Base-by-base conservation (phyloP, 1,284 basidiomycete species). In the Trametes pubescens region DNA sequence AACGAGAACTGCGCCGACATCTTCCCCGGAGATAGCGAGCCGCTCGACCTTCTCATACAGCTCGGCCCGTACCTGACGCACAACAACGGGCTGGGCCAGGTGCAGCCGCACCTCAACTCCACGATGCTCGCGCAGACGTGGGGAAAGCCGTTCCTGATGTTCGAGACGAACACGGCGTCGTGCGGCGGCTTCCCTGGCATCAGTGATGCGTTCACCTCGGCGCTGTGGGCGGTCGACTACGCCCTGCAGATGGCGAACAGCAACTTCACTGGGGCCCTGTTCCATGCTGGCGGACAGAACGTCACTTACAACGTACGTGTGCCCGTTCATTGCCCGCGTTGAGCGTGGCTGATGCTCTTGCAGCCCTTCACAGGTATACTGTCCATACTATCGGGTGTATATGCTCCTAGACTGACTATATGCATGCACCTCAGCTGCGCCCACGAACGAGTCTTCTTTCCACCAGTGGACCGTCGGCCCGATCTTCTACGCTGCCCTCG, bases 221-320 rank as follows among this genome's bases (percentile, higher is more conserved):
- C 90, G 1, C 79, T 94, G 21, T 93, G 92, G 91, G 85, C 77
- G 0, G 65, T 89, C 51, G 89, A 91, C 70, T 90, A 88, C 46
- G 68, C 65, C 22, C 54, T 74, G 52, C 72, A 73, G 63, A 75
- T 82, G 73, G 80, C 78, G 18, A 75, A 72, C 53, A 69, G 66
- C 51, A 80, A 80, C 66, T 78, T 80, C 66, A 74, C 77, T 2
- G 72, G 72, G 4, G 78, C 76, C 21, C 66, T 81, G 46, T 69
- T 81, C 66, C 80, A 81, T 47, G 75, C 80, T 7, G 78, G 80
- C 73, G 80, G 80, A 32, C 78, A 78, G 66, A 70, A 76, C 53
- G 76, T 73, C 10, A 76, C 74, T 61, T 80, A 81, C 63, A 81
- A 81, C 54, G 71, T 72, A 26, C 43, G 68, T 68, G 5, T 48